Evolutionary conservation across 129 eudicot genomes (phyloP).

Genomic region (Artemisia annua): DNA sequence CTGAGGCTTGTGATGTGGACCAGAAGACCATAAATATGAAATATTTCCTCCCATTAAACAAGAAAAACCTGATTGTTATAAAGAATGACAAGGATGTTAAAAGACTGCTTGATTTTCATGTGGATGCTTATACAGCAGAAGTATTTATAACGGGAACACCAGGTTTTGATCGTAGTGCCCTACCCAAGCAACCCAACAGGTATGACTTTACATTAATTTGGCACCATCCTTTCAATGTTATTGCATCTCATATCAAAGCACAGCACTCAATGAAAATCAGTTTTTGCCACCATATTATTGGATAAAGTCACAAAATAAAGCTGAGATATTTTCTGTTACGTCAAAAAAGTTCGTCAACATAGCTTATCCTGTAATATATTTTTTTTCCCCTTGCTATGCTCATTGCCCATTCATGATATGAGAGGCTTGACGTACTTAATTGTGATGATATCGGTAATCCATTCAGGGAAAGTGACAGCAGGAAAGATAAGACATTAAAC

Average conservation of each 20-base stretch:
- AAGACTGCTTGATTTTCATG: conserved; percentile 72
- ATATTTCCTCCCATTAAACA: conserved; percentile 82
- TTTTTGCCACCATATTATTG: too few species aligned
- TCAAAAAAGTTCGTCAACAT: too few species aligned
- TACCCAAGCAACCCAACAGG: conserved; percentile 27
- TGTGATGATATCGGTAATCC: conserved; percentile 22
- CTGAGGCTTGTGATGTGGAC: conserved; percentile 59
- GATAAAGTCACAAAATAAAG: too few species aligned
- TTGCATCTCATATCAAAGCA: too few species aligned
- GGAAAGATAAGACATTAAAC: conserved; percentile 26
- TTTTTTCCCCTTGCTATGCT: too few species aligned
- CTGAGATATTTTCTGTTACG: too few species aligned
- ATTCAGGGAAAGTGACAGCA: conserved; percentile 38
- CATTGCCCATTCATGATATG: background rate
- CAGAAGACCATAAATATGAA: conserved; percentile 54
- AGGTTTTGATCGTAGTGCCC: conserved; percentile 51
- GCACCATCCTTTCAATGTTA: too few species aligned
- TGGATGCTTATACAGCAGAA: conserved; percentile 68
- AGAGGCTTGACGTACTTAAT: conserved; percentile 10
- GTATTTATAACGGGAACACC: conserved; percentile 61
- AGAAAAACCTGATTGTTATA: conserved; percentile 54
- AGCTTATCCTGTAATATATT: too few species aligned
- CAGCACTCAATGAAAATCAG: too few species aligned
- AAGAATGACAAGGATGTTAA: conserved; percentile 66
- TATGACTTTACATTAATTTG: conserved; percentile 28